Conservation (phyloP, 768 basidiomycete species). For the Lactifluus pinguis region DNA sequence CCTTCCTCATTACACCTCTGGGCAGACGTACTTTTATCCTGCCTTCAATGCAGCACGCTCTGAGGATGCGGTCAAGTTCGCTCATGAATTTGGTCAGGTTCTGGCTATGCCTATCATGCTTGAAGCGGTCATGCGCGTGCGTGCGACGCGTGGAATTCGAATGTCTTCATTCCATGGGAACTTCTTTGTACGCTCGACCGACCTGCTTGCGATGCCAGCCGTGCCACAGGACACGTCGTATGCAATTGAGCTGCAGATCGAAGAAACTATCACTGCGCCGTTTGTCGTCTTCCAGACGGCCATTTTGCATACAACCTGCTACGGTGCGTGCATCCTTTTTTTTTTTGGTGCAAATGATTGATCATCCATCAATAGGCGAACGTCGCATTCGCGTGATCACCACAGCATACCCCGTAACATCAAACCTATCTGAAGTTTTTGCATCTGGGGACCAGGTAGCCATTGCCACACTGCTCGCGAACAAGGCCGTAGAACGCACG, state of each 20-base stretch:
- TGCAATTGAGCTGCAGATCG: constrained; percentile 47
- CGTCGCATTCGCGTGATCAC: constrained; percentile 89
- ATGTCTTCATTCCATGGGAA: constrained; percentile 56
- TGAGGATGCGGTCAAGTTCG: constrained; percentile 97
- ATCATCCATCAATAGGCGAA: constrained; percentile 32
- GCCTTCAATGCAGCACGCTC: constrained; percentile 92
- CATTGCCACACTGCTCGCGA: constrained; percentile 72
- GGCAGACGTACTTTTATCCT: constrained; percentile 97
- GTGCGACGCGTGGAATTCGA: constrained; percentile 61
- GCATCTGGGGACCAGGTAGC: constrained; percentile 87
- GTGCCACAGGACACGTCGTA: constrained; percentile 50
- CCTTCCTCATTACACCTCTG: constrained; percentile 94
- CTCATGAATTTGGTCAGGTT: constrained; percentile 92
- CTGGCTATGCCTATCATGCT: constrained; percentile 91
- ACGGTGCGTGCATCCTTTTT: constrained; percentile 24
- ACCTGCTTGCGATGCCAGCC: constrained; percentile 46
- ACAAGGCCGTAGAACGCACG: constrained; percentile 88
- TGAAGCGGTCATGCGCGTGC: constrained; percentile 96
- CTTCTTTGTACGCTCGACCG: constrained; percentile 51
- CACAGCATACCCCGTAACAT: constrained; percentile 78
- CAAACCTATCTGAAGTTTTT: constrained; percentile 80
- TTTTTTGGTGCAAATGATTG: neutral
- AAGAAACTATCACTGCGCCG: constrained; percentile 40
- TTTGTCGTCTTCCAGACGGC: constrained; percentile 48
- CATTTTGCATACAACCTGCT: constrained; percentile 45